Evolutionary conservation across 306 rosid genomes (phyloP), one percentile per base, ranked within the genome.

Genomic region (Vigna radiata): DNA sequence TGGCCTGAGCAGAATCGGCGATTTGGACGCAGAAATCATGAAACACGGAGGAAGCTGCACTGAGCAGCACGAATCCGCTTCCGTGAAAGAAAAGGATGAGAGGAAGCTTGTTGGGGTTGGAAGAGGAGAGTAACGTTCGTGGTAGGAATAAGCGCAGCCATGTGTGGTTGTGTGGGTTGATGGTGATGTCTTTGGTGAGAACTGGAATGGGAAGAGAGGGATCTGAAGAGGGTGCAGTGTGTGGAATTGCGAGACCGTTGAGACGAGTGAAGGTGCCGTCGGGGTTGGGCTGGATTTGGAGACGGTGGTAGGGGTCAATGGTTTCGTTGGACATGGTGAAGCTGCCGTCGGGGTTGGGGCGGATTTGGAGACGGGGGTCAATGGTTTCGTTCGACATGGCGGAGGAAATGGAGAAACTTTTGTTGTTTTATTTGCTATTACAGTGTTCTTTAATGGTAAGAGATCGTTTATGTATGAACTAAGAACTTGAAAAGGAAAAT

Each of bases 61-160:
- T 78, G 0, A 9, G 2, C 0, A 59, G 0, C 0, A 84, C 27
- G 75, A 87, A 90, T 4, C 89, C 90, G 33, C 91, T 82, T 0
- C 86, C 91, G 21, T 82, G 91, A 70, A 52, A 90, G 83, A 58
- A 80, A 39, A 87, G 21, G 19, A 83, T 68, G 43, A 50, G 55
- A 50, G 55, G 55, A 4, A 53, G 27, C 59, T 49, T 3, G 7
- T 68, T 29, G 6, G 54, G 8, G 12, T 48, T 7, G 48, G 56
- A 33, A 21, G 52, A 65, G 33, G 50, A 17, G 10, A 65, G 25
- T 43, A 50, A 78, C 8, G 33, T 27, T 5, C 67, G 68, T 16
- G 90, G 86, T 1, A 87, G 79, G 86, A 68, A 90, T 39, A 88
- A 11, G 17, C 89, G 76, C 7, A 83, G 39, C 71, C 66, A 79